Base-by-base conservation (phyloP, 441 rosid genomes). In the Populus hybrid region DNA sequence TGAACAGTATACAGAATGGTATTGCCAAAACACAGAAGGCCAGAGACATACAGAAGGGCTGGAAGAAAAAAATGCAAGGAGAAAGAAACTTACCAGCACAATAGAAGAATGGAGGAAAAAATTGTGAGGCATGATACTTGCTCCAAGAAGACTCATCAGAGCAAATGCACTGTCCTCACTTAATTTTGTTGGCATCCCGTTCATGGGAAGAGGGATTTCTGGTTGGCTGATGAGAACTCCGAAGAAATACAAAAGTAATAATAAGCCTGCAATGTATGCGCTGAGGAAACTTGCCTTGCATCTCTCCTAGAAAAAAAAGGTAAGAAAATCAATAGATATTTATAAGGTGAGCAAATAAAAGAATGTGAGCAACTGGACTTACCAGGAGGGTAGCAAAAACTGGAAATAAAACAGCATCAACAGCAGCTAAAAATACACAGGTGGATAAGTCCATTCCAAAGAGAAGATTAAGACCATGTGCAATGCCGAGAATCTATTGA, bases 131-230 rank as follows among this genome's bases (percentile, higher is more conserved):
- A 89, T 87, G 66, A 97, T 87, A 86, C 84, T 95, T 20, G 99
- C 97, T 89, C 99, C 99, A 85, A 97, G 99, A 77, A 97, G 98
- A 90, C 98, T 89, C 97, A 95, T 97, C 80, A 97, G 76, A 73
- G 91, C 89, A 74, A 90, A 97, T 46, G 90, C 86, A 83, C 92
- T 91, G 78, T 93, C 99, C 83, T 90, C 97, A 74, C 81, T 88
- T 65, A 96, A 85, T 81, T 88, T 90, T 73, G 88, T 80, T 65
- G 77, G 85, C 82, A 85, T 76, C 77, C 92, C 92, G 75, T 79
- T 90, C 81, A 83, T 81, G 42, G 95, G 84, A 84, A 89, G 73
- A 46, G 96, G 88, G 69, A 87, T 85, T 82, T 95, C 99, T 63
- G 97, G 90, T 80, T 97, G 99, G 83, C 94, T 92, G 28, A 85